Evolutionary conservation across 208 protist genomes (phyloP), one percentile per base, ranked within the genome.

Genomic region (Wallacemonas sp.): DNA sequence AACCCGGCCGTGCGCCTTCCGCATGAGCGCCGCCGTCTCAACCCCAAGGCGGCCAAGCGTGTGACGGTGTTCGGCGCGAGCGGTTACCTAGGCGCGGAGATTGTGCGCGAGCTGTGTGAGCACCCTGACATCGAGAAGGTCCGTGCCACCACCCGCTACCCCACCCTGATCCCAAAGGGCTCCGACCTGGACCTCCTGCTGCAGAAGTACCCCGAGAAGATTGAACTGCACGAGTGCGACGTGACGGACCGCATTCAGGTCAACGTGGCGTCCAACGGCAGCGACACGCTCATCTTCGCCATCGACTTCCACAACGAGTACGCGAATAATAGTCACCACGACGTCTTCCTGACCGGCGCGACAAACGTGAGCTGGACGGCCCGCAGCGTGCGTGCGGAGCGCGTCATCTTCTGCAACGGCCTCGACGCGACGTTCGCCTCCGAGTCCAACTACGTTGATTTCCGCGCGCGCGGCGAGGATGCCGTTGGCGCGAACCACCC

Each of bases 381-480:
- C 17, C 92, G 92, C 58, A 93, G 87, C 60, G 89, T 95, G 26
- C 85, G 88, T 24, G 90, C 90, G 56, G 88, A 97, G 68, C 81
- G 90, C 9, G 89, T 95, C 6, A 95, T 97, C 48, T 95, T 91
- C 67, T 88, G 81, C 79, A 95, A 92, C 57, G 92, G 92, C 24
- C 83, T 97, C 49, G 92, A 97, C 72, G 92, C 92, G 11, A 97
- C 88, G 21, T 97, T 94, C 70, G 90, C 88, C 12, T 95, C 88
- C 11, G 89, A 97, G 76, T 95, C 88, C 5, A 95, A 97, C 83
- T 94, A 94, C 70, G 87, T 92, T 64, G 92, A 97, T 52, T 92
- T 92, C 72, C 89, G 92, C 21, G 92, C 92, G 1, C 83, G 90
- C 27, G 92, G 78, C 27, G 89, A 97, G 72, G 89, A 97, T 27